Percentiles rank a stretch among this genome's conserved stretches.
phyloP scores from a whole-genome alignment of 192 early-diverging fungal species.

The Gaertneriomyces semiglobifer region DNA sequence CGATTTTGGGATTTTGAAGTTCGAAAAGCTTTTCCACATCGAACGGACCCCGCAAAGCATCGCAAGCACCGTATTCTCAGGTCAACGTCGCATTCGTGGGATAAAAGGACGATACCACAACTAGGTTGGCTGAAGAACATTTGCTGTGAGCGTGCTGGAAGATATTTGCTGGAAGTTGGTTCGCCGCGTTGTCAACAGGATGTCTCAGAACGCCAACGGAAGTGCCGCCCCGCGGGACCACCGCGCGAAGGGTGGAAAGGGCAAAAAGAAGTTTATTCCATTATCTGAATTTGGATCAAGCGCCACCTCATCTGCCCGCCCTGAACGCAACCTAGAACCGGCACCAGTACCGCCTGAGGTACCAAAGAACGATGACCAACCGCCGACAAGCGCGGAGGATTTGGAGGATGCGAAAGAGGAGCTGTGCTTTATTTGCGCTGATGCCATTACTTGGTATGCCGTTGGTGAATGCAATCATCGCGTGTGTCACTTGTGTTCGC shows the following conservation, averaged over 20 bases:
- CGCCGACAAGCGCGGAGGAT: background rate
- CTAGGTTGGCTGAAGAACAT: too few relatives aligned
- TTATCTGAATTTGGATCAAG: background rate
- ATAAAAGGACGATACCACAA: too few relatives aligned
- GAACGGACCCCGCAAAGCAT: too few relatives aligned
- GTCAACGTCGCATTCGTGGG: too few relatives aligned
- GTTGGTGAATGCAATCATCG: conserved; percentile 87
- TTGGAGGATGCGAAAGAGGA: conserved; percentile 18
- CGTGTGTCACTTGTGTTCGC: conserved; percentile 90
- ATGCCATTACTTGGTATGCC: conserved; percentile 73
- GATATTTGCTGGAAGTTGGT: too few relatives aligned
- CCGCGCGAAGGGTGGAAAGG: background rate
- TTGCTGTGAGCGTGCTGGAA: too few relatives aligned
- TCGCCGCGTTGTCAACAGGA: too few relatives aligned
- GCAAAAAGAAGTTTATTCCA: conserved; percentile 10
- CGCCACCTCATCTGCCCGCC: background rate
- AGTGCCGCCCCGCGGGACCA: too few relatives aligned
- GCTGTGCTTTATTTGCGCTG: conserved; percentile 87
- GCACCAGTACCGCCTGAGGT: background rate
- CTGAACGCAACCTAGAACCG: background rate
- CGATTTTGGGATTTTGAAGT: too few relatives aligned
- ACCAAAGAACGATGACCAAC: background rate
- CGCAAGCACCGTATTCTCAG: too few relatives aligned
- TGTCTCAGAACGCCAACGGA: too few relatives aligned
- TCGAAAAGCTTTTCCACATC: too few relatives aligned